Evolutionary conservation across 148 eudicot species (phyloP), one percentile per base, ranked within the genome.

Genomic region (Oxyria digyna): DNA sequence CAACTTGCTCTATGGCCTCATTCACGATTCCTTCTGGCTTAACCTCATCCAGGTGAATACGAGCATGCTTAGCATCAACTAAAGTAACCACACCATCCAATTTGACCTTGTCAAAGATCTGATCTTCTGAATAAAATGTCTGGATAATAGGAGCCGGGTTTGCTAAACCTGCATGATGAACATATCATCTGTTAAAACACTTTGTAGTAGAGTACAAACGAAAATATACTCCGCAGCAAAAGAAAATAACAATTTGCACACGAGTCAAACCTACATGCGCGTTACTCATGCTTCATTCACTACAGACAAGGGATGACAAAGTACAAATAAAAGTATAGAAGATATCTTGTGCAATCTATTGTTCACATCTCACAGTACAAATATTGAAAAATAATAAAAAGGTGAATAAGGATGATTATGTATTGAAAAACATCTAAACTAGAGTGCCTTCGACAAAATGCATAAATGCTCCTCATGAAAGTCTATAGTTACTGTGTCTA

Each of bases 111-210:
- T 95, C 81, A 72, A 87, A 95, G 46, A 95, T 63, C 74, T 80
- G 78, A 72, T 95, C 99, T 77, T 95, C 99, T 2, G 99, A 96
- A 81, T 95, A 95, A 78, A 95, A 95, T 52, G 99, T 95, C 80
- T 95, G 97, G 78, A 95, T 95, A 45, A 95, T 91, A 75, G 99
- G 99, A 3, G 99, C 93, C 21, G 99, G 99, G 81, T 95, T 95
- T 71, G 99, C 99, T 50, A 95, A 75, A 69, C 99, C 99, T 95
- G 82, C 68, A 81, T 35, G 46, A 21, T 43, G n/a, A 24, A 69
- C 13, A 75, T 8, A 41, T 24, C 45, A 15, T 57, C 20, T 26
- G 64, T 59, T 59, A 59, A 21, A 54, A 11, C 6, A 54, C 17
- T 15, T 29, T 29, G 37, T 27, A 55, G n/a, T 18, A 49, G 32